Evolutionary conservation across 768 basidiomycete genomes (phyloP), one percentile per base, ranked within the genome.

Genomic region (Piloderma croceum): DNA sequence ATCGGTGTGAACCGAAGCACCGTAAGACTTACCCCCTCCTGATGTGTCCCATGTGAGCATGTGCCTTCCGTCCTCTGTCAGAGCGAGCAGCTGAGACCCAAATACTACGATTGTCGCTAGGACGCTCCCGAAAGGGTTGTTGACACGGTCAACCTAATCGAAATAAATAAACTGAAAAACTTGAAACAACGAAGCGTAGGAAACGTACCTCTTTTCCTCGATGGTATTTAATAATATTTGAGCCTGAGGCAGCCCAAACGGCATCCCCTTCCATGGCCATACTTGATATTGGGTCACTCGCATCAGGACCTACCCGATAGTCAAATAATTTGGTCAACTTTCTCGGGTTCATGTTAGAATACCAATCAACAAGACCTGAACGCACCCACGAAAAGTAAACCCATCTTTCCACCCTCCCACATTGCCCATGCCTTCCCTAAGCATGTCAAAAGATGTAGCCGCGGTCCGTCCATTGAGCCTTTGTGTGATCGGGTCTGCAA

Each of bases 321-420:
- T 25, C n/a, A n/a, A n/a, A n/a, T n/a, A n/a, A n/a, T n/a, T n/a
- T n/a, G n/a, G 20, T 39, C 22, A 17, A 21, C 34, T 25, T 15
- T 18, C 15, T 20, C 9, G 17, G 3, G 39, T 29, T 22, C 22
- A 12, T 31, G 24, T 33, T 11, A 17, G 31, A 31, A 34, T 31
- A 17, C 41, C 5, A 44, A n/a, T n/a, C n/a, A n/a, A n/a, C n/a
- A n/a, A n/a, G n/a, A n/a, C n/a, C n/a, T n/a, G n/a, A 23, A 76
- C 90, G 67, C 62, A 90, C 94, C 90, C 45, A 93, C 91, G 58
- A 99, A 98, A 25, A 97, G 71, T 42, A 98, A 64, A 23, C 71
- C 73, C 89, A 98, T 92, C 63, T 84, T 91, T 20, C 81, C 87
- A 17, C 90, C 93, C 51, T 96, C 91, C 94, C 94, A 98, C 54